Base-by-base conservation (phyloP, 495 filamentous ascomycete genomes). In the Parmelia sp. region DNA sequence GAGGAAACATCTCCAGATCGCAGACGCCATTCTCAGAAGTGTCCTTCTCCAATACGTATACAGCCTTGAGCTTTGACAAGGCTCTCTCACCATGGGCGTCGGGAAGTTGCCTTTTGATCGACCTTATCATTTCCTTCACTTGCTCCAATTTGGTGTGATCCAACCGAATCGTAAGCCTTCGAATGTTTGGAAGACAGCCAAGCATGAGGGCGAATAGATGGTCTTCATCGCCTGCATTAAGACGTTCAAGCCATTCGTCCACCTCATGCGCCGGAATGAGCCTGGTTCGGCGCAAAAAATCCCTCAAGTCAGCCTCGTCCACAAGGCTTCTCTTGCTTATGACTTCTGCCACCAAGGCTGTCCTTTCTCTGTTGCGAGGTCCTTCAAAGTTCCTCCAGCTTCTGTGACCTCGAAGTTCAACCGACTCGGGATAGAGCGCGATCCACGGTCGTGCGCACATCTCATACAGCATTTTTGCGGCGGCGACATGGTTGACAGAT, bases 371-470 rank as follows among this genome's bases (percentile, higher is more conserved):
- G n/a, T 40, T 56, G 15, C 62, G 56, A 33, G 63, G 36, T 4
- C 56, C 61, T 49, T 65, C 66, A 37, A 68, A 62, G 10, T 59
- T 65, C 58, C 63, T 62, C 66, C 62, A 61, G 39, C 65, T 53
- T n/a, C 27, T 65, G 31, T 64, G 37, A 51, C 51, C 49, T 68
- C 66, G n/a, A 68, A 55, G 39, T 57, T 14, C 47, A 33, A 55
- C 51, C 51, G 51, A 31, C 29, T 57, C 37, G 25, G 66, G 66
- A 42, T 68, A 68, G 4, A 65, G 60, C 15, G 63, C 63, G 51
- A 68, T 57, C 66, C 66, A 68, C 31, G 66, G 66, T 49, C 66
- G 62, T 19, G 51, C 47, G 60, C 57, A 61, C 23, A 68, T 68
- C 59, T 68, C 66, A 39, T 65, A 68, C 29, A 68, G 36, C 58